Percentiles rank a stretch among this genome's conserved stretches.
These are phyloP conservation scores for Monilinia polystroma DNA, from an alignment of 2,329 filamentous ascomycete species.

Conservation along the genomic window DNA sequence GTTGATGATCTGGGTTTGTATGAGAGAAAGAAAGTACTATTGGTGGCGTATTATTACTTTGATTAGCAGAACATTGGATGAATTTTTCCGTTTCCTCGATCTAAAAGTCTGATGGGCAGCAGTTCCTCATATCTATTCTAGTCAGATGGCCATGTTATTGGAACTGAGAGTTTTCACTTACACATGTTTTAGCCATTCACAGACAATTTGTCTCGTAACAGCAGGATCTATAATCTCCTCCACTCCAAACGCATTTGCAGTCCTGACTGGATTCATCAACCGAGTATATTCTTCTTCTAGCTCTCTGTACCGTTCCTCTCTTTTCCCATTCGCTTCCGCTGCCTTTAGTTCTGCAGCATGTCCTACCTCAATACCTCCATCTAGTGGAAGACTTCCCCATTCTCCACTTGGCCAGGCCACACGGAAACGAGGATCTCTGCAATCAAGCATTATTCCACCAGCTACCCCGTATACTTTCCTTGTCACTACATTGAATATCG, in stretches of 20 bases:
- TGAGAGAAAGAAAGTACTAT: background rate
- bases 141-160: background rate
- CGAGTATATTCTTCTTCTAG: conserved; percentile 59
- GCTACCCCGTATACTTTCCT: conserved; percentile 62
- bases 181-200: conserved; percentile 55
- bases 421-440: conserved; percentile 58
- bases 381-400: conserved; percentile 61
- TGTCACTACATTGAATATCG: conserved; percentile 62
- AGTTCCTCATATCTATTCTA: conserved; percentile 33
- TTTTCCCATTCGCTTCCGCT: conserved; percentile 50
- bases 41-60: background rate
- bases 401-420: conserved; percentile 64
- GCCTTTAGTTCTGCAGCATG: conserved; percentile 60
- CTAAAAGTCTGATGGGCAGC: conserved; percentile 33
- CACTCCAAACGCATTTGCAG: conserved; percentile 61
- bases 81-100: conserved; percentile 45
- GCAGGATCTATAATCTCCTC: conserved; percentile 66
- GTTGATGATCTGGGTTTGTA: too few relatives aligned
- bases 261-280: conserved; percentile 64
- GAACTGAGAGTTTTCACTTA: conserved; percentile 38
- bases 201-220: conserved; percentile 54
- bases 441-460: conserved; percentile 63
- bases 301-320: conserved; percentile 53
- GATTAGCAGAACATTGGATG: conserved; percentile 43
- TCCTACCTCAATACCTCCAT: conserved; percentile 64